Base-by-base conservation (phyloP, 352 stramenopile species). In the Phytophthora melonis region DNA sequence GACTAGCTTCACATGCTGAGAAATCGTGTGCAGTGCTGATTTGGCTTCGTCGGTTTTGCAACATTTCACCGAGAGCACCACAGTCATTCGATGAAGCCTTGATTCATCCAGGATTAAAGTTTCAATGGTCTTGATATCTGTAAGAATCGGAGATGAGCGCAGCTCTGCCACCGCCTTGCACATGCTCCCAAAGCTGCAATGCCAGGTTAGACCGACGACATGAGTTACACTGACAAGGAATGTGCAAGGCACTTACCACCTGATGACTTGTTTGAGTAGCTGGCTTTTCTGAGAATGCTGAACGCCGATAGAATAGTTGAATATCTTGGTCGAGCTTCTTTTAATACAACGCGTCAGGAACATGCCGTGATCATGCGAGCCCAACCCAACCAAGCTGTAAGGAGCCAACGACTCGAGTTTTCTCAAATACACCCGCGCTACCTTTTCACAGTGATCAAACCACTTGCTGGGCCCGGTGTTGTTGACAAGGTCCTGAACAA, bases 331-430 rank as follows among this genome's bases (percentile, higher is more conserved):
- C 13, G 70, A 68, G n/a, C 68, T 80, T 67, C 80, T 84, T 60
- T 87, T 90, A 27, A 82, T 18, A 16, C 66, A 84, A 30, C 81
- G 79, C 8, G 61, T 68, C 52, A 86, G 43, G 36, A 90, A 88
- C 14, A 80, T 27, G 49, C 85, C 5, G 6, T 63, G 23, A 25
- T 60, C 25, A 59, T 68, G 63, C 2, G 36, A 49, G 1, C 19
- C 36, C 27, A 75, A 52, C 18, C 45, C 52, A 16, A 27, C 45
- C 16, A 75, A 80, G 58, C 19, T 66, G 16, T 45, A 74, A 39
- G 76, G 39, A 18, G 32, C 11, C 57, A 78, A 60, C 16, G 57
- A 32, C 47, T 78, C 61, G 13, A 88, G 61, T 43, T 83, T 83
- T 57, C 80, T 82, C 64, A 90, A 50, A 62, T 74, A 77, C 32